Evolutionary conservation across 768 basidiomycete species (phyloP).

Genomic region (Lactarius hengduanensis): DNA sequence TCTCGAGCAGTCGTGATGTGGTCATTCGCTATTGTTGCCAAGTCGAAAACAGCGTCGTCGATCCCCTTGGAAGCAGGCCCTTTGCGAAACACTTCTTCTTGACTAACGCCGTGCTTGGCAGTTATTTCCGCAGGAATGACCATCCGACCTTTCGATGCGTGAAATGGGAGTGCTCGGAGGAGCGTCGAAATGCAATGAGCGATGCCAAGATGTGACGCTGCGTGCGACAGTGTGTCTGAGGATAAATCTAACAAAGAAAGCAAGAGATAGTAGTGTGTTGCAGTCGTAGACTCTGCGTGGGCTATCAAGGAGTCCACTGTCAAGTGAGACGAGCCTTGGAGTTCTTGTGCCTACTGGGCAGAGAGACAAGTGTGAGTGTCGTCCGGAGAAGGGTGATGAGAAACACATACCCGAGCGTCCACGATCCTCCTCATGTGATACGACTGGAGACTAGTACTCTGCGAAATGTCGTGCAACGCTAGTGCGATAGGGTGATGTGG

Average conservation of each 20-base stretch:
- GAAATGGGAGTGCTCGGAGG: conserved; percentile 74
- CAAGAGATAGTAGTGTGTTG: conserved; percentile 72
- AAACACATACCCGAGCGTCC: conserved; percentile 69
- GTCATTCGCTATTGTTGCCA: conserved; percentile 79
- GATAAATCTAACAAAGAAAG: conserved; percentile 63
- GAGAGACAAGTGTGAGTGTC: conserved; percentile 6
- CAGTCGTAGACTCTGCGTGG: conserved; percentile 79
- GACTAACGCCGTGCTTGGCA: conserved; percentile 70
- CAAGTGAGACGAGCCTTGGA: conserved; percentile 61
- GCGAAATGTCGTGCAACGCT: conserved; percentile 60
- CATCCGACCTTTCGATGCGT: conserved; percentile 67
- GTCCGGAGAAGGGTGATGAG: neutral
- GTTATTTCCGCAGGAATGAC: conserved; percentile 82
- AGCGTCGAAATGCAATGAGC: conserved; percentile 71
- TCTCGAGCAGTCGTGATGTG: conserved; percentile 72
- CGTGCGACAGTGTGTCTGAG: conserved; percentile 59
- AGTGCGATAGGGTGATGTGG: conserved; percentile 80
- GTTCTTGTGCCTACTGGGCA: conserved; percentile 55
- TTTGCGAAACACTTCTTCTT: conserved; percentile 73
- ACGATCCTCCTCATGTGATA: conserved; percentile 84
- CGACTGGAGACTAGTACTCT: conserved; percentile 49
- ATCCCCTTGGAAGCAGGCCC: conserved; percentile 56
- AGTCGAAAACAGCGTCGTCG: conserved; percentile 78
- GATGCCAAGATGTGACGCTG: conserved; percentile 77
- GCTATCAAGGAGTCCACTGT: conserved; percentile 66